Conservation (phyloP, 495 filamentous ascomycete species). For the Neurospora cerealis region DNA sequence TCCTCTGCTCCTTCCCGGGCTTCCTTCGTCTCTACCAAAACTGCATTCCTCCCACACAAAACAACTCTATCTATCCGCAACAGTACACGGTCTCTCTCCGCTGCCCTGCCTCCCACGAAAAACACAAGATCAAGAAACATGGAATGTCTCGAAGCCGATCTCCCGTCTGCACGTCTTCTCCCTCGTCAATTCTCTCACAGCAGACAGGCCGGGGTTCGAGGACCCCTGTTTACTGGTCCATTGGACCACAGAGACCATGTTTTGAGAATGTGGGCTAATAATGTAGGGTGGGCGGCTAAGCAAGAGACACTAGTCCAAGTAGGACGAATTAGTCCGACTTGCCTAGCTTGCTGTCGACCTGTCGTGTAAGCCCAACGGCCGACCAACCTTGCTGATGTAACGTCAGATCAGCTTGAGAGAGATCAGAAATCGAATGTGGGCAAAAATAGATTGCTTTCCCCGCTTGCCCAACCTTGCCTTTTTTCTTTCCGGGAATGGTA, state of each 20-base stretch:
- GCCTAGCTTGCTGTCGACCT: not conserved
- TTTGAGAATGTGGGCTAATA: conserved; percentile 5
- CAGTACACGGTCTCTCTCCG: not conserved
- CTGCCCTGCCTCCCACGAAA: not conserved
- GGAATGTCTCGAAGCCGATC: conserved; percentile 1
- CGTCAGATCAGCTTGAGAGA: not conserved
- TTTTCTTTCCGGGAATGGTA: not conserved
- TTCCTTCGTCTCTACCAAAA: not conserved
- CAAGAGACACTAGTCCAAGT: not conserved
- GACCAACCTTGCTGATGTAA: not conserved
- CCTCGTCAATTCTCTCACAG: not conserved
- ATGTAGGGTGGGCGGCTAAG: not conserved
- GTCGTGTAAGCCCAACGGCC: not conserved
- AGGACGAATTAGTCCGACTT: not conserved
- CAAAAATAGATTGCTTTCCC: not conserved
- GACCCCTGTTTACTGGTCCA: not conserved
- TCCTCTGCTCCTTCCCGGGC: not conserved
- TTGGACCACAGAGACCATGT: not conserved
- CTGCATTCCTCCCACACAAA: not conserved
- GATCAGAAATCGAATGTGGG: not conserved
- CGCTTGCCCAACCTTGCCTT: not conserved
- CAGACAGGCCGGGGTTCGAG: not conserved
- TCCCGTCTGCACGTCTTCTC: not conserved
- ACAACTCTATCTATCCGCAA: not conserved
- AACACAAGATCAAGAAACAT: not conserved